phyloP scores from a whole-genome alignment of 495 filamentous ascomycete species.

The Neurospora discreta region DNA sequence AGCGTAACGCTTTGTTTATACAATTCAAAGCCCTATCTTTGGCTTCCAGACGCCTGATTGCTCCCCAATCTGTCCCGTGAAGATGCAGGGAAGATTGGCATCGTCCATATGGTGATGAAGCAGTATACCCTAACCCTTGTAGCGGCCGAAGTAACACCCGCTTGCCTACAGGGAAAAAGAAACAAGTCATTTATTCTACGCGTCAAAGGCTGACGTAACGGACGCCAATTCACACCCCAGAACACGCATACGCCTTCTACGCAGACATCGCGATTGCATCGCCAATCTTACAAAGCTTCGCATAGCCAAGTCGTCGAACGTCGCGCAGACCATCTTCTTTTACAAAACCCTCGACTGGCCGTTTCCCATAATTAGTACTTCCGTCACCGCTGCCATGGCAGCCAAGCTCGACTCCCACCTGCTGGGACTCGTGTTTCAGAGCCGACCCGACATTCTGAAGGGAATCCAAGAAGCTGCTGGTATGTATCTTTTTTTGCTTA shows the following conservation, averaged over 20 bases:
- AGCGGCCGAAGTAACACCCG: background rate
- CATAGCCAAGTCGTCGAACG: background rate
- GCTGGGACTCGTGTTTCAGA: constrained; percentile 32
- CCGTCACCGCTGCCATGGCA: constrained; percentile 20
- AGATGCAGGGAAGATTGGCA: background rate
- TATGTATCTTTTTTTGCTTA: constrained; percentile 11
- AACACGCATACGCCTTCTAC: background rate
- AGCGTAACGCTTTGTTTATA: background rate
- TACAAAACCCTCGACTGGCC: background rate
- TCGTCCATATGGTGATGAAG: background rate
- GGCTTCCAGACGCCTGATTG: background rate
- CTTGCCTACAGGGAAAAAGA: background rate
- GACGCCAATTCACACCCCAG: background rate
- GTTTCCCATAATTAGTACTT: background rate
- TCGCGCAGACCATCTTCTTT: background rate
- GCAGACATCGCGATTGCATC: background rate
- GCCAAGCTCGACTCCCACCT: constrained; percentile 29
- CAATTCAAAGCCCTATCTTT: background rate
- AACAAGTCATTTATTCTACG: background rate
- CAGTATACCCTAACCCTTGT: background rate
- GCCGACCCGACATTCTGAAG: constrained; percentile 33
- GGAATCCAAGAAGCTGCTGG: constrained; percentile 35
- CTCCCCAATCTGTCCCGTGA: background rate
- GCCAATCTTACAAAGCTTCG: background rate
- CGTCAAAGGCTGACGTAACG: constrained; percentile 1